Evolutionary conservation across 139 green algal genomes (phyloP), one percentile per base, ranked within the genome.

Genomic region (Astrephomene gubernaculifera): DNA sequence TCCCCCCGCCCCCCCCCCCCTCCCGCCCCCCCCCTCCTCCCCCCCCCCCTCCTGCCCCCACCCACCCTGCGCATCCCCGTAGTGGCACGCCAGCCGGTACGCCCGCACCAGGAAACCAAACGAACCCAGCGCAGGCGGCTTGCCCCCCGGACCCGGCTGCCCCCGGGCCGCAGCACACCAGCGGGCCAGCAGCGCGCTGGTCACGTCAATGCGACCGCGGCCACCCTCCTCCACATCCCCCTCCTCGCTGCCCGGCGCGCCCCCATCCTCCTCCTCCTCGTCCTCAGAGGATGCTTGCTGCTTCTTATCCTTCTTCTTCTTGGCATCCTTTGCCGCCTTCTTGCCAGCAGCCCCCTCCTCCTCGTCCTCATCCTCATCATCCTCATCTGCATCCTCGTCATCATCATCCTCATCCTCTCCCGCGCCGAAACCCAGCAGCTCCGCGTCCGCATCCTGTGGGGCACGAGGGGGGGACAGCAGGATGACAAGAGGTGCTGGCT

Each of bases 81-180:
- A 97, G 86, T 98, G 96, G 89, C 94, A 97, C 2, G 95, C 95
- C 12, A 91, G 80, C 41, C 97, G 90, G 86, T 97, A 99, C 0
- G 95, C 95, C 83, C 91, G 91, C 31, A 95, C 45, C 7, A 97
- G 87, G 84, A 91, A 88, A 24, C 87, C 87, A 76, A 97, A 86
- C 1, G 95, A 89, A 2, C 87, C 87, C 43, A 96, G 71, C 9
- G 93, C 93, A 6, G 90, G 90, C 29, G 88, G 75, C 36, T 83
- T 80, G 25, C n/a, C 43, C 29, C 49, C 71, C 9, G 41, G 21
- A 21, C 49, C 38, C 9, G 44, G 85, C 8, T 53, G 64, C 21
- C 64, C 71, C 22, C 57, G 63, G 8, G 93, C 93, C 0, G 89
- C 89, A 3, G 87, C 67, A 68, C 92, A 95, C 94, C 95, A 98